A percentile compares a stretch with the other conserved stretches of the same genome.
Conservation (phyloP, 331 rosid species). For the Cydonia oblonga region DNA sequence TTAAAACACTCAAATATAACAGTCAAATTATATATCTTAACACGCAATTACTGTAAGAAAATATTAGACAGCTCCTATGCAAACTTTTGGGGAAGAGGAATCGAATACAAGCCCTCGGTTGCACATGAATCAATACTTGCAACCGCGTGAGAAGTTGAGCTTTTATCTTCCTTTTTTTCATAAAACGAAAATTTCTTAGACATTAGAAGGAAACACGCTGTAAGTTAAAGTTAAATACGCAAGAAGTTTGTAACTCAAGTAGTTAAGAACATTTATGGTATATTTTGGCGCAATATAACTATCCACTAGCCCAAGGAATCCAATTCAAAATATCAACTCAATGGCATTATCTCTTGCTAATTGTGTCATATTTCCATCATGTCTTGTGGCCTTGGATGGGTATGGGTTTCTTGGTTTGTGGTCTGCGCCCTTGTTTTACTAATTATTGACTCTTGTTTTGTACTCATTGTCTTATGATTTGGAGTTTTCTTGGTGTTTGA, state of each 20-base stretch:
- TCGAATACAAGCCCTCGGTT: background rate
- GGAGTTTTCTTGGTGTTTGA: constrained; percentile 11
- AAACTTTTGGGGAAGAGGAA: background rate
- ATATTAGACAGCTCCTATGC: background rate
- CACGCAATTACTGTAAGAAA: background rate
- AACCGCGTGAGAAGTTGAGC: background rate
- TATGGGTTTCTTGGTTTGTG: constrained; percentile 24
- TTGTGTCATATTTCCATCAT: background rate
- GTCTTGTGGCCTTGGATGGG: background rate
- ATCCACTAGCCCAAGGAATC: background rate
- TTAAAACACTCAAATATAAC: background rate
- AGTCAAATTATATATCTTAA: background rate
- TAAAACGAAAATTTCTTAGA: too few species aligned
- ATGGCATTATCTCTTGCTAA: background rate
- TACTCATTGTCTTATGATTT: constrained; percentile 34
- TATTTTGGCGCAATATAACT: background rate
- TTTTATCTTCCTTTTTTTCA: too few species aligned
- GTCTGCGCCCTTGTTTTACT: constrained; percentile 14
- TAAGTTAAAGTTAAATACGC: background rate
- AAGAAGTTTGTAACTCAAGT: background rate
- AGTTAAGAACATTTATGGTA: too few species aligned
- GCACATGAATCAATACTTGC: background rate
- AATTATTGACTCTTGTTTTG: constrained; percentile 40
- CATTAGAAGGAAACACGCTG: background rate
- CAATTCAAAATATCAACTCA: background rate